A percentile compares a stretch with the other conserved stretches of the same genome.
Conservation (phyloP, 257 asterid genomes). For the Leonotis leonurus region DNA sequence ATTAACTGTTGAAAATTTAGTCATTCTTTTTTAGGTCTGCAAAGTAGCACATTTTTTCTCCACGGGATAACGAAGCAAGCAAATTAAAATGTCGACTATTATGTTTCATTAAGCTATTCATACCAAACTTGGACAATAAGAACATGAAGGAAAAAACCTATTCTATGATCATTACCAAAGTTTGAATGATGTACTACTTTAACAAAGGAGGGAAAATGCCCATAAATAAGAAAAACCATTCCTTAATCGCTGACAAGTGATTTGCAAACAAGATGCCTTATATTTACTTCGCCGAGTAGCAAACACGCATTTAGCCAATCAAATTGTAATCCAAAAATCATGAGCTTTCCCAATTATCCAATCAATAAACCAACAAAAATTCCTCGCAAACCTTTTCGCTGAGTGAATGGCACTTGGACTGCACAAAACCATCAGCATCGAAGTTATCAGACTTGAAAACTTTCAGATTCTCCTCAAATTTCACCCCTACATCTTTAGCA, state of each 20-base stretch:
- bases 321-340: neutral
- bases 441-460: conserved; percentile 85
- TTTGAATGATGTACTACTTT: neutral
- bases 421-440: conserved; percentile 83
- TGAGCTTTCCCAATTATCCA: neutral
- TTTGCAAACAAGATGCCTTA: neutral
- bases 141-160: neutral
- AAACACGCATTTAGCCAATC: neutral
- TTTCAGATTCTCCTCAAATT: conserved; percentile 86
- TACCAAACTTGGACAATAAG: neutral
- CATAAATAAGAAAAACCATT: neutral
- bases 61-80: conserved; percentile 1
- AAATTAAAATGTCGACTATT: neutral
- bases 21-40: neutral
- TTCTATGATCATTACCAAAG: neutral
- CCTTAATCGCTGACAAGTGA: conserved; percentile 5
- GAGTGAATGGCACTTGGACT: conserved; percentile 84
- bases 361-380: neutral
- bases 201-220: neutral
- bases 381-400: conserved; percentile 62
- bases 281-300: neutral
- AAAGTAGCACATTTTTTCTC: conserved; percentile 2
- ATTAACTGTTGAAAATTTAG: too few species aligned
- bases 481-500: conserved; percentile 55
- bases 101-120: neutral